Percentiles rank a stretch among this genome's conserved stretches.
These are phyloP conservation scores for Pleurotus tuber-regium DNA, from an alignment of 768 basidiomycete genomes.

Conservation along the genomic window DNA sequence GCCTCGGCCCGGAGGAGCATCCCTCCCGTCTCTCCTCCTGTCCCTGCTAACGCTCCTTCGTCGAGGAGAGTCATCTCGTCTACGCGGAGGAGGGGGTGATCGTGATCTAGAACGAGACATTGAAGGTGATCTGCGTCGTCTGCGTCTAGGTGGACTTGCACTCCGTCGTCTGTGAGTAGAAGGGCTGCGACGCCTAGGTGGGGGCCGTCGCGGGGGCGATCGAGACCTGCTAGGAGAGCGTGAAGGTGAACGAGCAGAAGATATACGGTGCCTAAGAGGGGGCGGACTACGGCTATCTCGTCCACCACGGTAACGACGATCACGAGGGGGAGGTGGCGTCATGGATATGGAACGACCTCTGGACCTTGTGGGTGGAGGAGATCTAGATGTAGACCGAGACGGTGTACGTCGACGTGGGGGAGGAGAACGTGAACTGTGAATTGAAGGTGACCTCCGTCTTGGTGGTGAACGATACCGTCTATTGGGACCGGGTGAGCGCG, in stretches of 20 bases:
- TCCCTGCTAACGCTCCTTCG: conserved; percentile 30
- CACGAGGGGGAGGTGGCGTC: conserved; percentile 45
- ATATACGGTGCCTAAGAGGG: conserved; percentile 40
- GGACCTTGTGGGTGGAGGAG: conserved; percentile 32
- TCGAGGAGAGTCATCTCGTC: conserved; percentile 29
- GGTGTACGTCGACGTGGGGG: conserved; percentile 31
- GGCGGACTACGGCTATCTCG: conserved; percentile 58
- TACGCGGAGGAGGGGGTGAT: conserved; percentile 29
- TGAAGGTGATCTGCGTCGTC: conserved; percentile 21
- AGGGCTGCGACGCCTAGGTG: no score
- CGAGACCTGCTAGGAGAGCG: conserved; percentile 39
- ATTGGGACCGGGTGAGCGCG: conserved; percentile 37
- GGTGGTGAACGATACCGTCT: conserved; percentile 40
- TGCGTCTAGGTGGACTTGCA: conserved; percentile 32
- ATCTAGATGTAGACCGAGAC: conserved; percentile 40
- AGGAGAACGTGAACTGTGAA: conserved; percentile 37
- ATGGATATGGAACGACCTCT: conserved; percentile 46
- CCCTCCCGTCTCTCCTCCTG: conserved; percentile 15
- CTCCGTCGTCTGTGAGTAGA: conserved; percentile 53
- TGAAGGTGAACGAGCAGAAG: conserved; percentile 28
- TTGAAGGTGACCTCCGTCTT: conserved; percentile 40
- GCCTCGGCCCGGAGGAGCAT: no score
- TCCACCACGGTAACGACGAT: conserved; percentile 27
- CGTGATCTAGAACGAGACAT: conserved; percentile 33
- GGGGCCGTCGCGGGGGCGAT: conserved; percentile 36